Conservation (phyloP, 768 basidiomycete species). For the Gloeopeniophorella convolvens region DNA sequence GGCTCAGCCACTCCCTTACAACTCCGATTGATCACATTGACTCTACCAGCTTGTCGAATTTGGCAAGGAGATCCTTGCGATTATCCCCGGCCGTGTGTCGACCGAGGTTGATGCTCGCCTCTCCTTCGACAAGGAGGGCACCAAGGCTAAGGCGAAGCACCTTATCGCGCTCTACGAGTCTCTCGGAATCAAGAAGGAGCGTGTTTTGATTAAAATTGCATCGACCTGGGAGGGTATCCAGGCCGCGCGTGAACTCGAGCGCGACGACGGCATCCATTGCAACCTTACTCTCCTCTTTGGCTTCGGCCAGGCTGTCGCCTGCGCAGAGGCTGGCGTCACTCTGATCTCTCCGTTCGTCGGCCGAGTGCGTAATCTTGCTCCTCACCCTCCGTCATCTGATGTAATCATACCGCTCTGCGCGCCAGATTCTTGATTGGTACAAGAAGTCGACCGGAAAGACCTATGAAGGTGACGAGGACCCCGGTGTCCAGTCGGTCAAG, state of each 20-base stretch:
- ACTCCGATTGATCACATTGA: conserved; percentile 9
- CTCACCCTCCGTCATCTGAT: neutral
- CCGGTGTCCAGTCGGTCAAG: conserved; percentile 92
- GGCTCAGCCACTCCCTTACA: neutral
- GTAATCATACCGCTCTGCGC: conserved; percentile 16
- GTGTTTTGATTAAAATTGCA: conserved; percentile 98
- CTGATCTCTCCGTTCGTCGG: conserved; percentile 99
- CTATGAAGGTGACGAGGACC: conserved; percentile 89
- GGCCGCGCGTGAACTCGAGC: conserved; percentile 93
- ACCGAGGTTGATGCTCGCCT: conserved; percentile 98
- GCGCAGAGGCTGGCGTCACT: conserved; percentile 96
- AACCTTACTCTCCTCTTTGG: conserved; percentile 99
- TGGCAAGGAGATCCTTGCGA: conserved; percentile 88
- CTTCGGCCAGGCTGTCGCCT: conserved; percentile 97
- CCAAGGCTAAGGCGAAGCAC: conserved; percentile 85
- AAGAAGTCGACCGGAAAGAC: conserved; percentile 81
- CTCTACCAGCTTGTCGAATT: conserved; percentile 98
- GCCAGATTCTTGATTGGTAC: conserved; percentile 97
- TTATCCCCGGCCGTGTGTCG: conserved; percentile 98
- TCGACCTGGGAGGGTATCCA: conserved; percentile 99
- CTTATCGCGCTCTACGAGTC: conserved; percentile 93
- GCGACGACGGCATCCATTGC: conserved; percentile 92
- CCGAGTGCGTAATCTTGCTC: conserved; percentile 52
- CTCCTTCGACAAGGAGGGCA: conserved; percentile 91
- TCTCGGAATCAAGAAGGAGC: conserved; percentile 89